Percentiles rank a stretch among this genome's conserved stretches.
Conservation (phyloP, 2,329 filamentous ascomycete genomes). For the Mollisia scopiformis region DNA sequence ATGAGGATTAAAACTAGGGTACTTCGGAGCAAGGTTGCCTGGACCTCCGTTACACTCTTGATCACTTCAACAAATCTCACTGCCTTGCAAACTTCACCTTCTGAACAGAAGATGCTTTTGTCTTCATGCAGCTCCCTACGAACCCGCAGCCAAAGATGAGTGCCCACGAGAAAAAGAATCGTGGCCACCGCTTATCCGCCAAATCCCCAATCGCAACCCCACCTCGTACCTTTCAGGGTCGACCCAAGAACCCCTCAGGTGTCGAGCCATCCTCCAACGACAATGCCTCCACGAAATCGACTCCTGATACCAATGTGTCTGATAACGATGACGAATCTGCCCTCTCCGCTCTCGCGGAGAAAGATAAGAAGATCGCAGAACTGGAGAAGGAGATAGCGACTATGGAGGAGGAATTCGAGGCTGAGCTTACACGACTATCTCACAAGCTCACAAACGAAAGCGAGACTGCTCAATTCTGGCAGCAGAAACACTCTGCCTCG, state of each 20-base stretch:
- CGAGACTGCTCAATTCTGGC: slow-evolving; percentile 60
- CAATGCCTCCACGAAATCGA: slow-evolving; percentile 22
- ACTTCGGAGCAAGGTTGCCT: neutral
- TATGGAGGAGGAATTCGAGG: slow-evolving; percentile 57
- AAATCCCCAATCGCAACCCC: slow-evolving; percentile 31
- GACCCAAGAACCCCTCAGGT: slow-evolving; percentile 13
- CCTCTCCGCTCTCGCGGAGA: slow-evolving; percentile 36
- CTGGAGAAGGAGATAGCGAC: slow-evolving; percentile 55
- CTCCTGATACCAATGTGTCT: slow-evolving; percentile 11
- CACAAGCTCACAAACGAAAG: slow-evolving; percentile 48
- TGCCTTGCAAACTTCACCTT: neutral
- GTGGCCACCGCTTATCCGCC: slow-evolving; percentile 9
- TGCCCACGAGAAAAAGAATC: slow-evolving; percentile 24
- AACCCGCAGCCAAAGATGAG: slow-evolving; percentile 16
- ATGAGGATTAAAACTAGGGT: no score
- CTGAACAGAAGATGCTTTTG: neutral
- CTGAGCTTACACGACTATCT: slow-evolving; percentile 54
- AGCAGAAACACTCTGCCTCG: slow-evolving; percentile 55
- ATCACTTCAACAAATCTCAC: neutral
- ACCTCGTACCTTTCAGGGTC: slow-evolving; percentile 25
- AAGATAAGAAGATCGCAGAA: slow-evolving; percentile 54
- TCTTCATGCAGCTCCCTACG: neutral
- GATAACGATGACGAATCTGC: slow-evolving; percentile 14
- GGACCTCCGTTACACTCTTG: no score
- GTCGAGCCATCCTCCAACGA: slow-evolving; percentile 15